Percentiles rank a stretch among this genome's conserved stretches.
These are phyloP conservation scores for Fusarium burgessii DNA, from an alignment of 2,329 filamentous ascomycete species.

Conservation along the genomic window DNA sequence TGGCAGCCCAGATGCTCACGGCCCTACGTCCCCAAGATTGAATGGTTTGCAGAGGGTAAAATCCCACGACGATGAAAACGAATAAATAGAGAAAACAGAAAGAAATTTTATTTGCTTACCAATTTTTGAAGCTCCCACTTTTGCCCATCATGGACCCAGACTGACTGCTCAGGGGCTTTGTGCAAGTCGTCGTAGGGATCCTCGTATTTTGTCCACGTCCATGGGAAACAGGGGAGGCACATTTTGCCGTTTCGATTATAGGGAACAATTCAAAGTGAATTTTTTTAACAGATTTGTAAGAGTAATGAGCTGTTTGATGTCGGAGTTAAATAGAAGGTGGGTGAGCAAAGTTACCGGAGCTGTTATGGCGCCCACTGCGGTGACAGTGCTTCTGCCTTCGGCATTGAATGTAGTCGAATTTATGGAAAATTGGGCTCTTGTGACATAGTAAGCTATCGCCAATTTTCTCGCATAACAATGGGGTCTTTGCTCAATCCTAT, in stretches of 20 bases:
- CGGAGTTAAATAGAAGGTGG: conserved; percentile 1
- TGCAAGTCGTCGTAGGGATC: conserved; percentile 54
- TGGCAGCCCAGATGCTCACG: not conserved
- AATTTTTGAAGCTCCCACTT: conserved; percentile 54
- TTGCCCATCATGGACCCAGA: conserved; percentile 56
- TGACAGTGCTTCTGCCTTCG: conserved; percentile 6
- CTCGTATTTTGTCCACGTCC: conserved; percentile 62
- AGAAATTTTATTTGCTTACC: conserved; percentile 50
- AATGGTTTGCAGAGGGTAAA: not conserved
- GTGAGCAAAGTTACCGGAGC: not conserved
- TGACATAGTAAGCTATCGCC: not conserved
- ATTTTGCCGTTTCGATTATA: conserved; percentile 48
- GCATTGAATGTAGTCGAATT: not conserved
- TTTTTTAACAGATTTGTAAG: not conserved
- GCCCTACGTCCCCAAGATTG: not conserved
- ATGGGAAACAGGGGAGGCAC: conserved; percentile 67
- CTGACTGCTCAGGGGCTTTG: conserved; percentile 54
- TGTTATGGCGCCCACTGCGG: not conserved
- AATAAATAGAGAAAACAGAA: not conserved
- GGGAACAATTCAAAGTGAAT: rapidly evolving
- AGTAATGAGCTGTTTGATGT: not conserved
- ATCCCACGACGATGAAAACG: not conserved
- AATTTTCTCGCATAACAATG: too few species aligned
- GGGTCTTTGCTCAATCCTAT: not conserved
- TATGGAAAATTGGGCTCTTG: not conserved